A percentile compares a stretch with the other conserved stretches of the same genome.
These are phyloP conservation scores for Taiwanofungus camphoratus DNA, from an alignment of 1,284 basidiomycete genomes.

Conservation along the genomic window DNA sequence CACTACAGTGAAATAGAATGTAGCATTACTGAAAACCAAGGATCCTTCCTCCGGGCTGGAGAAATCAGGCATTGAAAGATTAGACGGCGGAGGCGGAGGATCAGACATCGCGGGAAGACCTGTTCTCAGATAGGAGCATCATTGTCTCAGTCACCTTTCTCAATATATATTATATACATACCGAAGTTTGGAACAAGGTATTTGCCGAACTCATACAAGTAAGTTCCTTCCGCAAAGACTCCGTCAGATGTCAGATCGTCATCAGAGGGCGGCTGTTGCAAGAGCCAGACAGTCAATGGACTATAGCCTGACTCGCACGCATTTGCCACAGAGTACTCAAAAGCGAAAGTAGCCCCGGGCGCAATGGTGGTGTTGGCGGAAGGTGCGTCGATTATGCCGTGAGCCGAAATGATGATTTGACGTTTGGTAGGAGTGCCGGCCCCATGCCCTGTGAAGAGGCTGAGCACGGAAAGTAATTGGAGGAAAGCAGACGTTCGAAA, in stretches of 20 bases:
- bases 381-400: slow-evolving; percentile 15
- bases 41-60: not conserved
- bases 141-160: too few species aligned
- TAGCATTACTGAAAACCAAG: not conserved
- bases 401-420: slow-evolving; percentile 12
- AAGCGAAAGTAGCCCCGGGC: slow-evolving; percentile 14
- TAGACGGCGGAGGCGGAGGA: slow-evolving; percentile 7
- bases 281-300: slow-evolving; percentile 18
- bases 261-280: slow-evolving; percentile 11
- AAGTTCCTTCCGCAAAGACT: slow-evolving; percentile 14
- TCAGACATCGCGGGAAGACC: not conserved
- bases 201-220: slow-evolving; percentile 18
- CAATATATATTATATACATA: slow-evolving; percentile 3
- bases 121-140: too few species aligned
- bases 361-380: slow-evolving; percentile 12
- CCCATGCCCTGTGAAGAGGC: slow-evolving; percentile 1
- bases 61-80: slow-evolving; percentile 9
- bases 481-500: slow-evolving; percentile 4
- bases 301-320: slow-evolving; percentile 20
- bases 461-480: not conserved
- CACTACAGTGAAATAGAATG: slow-evolving; percentile 9
- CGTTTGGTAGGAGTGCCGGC: slow-evolving; percentile 9
- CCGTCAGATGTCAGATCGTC: slow-evolving; percentile 13
- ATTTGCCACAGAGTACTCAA: slow-evolving; percentile 15
- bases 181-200: slow-evolving; percentile 21